Evolutionary conservation across 202 grass and related monocot genomes (phyloP).

Genomic region (Carex arenaria): DNA sequence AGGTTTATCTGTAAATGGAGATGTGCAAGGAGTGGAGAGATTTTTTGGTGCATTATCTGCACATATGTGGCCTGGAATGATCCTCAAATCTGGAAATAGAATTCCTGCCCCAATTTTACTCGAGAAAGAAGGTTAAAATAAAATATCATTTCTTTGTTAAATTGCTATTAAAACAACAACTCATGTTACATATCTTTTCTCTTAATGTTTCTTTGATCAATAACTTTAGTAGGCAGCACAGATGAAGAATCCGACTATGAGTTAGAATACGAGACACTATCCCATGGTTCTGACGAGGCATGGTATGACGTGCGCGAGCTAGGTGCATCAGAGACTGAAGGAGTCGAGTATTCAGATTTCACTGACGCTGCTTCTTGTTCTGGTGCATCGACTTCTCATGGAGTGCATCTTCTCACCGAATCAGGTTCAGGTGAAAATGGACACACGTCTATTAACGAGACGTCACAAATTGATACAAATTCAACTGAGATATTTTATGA

Average conservation of each 20-base stretch:
- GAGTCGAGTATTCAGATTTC: slow-evolving; percentile 22
- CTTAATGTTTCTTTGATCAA: neutral
- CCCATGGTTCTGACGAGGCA: slow-evolving; percentile 83
- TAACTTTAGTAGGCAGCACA: slow-evolving; percentile 48
- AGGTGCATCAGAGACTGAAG: slow-evolving; percentile 39
- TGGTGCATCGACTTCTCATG: slow-evolving; percentile 26
- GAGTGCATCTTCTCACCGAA: slow-evolving; percentile 26
- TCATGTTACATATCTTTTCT: neutral
- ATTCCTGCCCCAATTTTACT: slow-evolving; percentile 52
- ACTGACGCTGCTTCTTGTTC: neutral
- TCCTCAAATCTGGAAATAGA: slow-evolving; percentile 83
- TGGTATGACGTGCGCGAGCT: slow-evolving; percentile 61
- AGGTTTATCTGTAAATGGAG: slow-evolving; percentile 90
- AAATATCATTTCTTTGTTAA: slow-evolving; percentile 1
- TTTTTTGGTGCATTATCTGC: slow-evolving; percentile 81
- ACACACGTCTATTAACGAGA: neutral
- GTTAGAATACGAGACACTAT: slow-evolving; percentile 70
- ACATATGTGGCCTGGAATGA: slow-evolving; percentile 98
- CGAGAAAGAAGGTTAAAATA: slow-evolving; percentile 65
- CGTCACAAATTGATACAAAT: slow-evolving; percentile 10
- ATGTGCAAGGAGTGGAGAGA: slow-evolving; percentile 91
- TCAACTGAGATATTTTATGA: slow-evolving; percentile 13
- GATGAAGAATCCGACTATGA: slow-evolving; percentile 79
- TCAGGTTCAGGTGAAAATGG: slow-evolving; percentile 13
- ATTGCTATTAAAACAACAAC: neutral